Conservation (phyloP, 23 red algal genomes). For the Chondrus crispus region DNA sequence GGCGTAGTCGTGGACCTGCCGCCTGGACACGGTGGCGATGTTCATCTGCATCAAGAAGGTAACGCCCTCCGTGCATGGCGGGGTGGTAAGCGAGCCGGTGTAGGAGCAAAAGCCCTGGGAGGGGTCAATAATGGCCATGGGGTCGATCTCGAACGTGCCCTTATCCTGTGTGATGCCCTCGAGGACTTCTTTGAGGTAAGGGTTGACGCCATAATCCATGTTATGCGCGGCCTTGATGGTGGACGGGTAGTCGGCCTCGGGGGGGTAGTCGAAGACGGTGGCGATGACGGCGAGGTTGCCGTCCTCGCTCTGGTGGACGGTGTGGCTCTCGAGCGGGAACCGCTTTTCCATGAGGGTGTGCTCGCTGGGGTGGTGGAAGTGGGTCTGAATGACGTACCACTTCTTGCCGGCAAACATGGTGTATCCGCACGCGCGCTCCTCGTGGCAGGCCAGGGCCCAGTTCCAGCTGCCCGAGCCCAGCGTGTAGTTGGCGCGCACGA, state of each 20-base stretch:
- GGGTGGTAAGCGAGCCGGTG: conserved; percentile 70
- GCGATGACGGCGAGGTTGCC: conserved; percentile 43
- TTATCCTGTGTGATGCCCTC: conserved; percentile 25
- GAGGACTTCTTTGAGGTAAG: neutral
- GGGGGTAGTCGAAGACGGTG: conserved; percentile 42
- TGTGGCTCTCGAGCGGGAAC: conserved; percentile 67
- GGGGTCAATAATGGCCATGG: neutral
- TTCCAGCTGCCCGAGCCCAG: conserved; percentile 26
- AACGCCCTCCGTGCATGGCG: conserved; percentile 78
- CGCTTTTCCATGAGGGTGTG: conserved; percentile 49
- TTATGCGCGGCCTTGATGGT: neutral
- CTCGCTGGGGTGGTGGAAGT: conserved; percentile 62
- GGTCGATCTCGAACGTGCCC: neutral
- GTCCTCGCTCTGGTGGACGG: conserved; percentile 61
- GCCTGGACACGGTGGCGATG: neutral
- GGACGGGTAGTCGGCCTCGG: conserved; percentile 2
- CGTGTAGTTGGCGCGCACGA: conserved; percentile 11
- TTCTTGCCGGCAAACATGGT: conserved; percentile 13
- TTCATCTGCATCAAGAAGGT: conserved; percentile 60
- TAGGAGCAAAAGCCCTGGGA: conserved; percentile 31
- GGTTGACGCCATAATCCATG: conserved; percentile 5
- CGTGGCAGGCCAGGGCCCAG: conserved; percentile 49
- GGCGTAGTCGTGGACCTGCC: conserved; percentile 42
- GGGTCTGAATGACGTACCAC: conserved; percentile 35
- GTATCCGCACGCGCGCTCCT: conserved; percentile 16